Percentiles rank a stretch among this genome's conserved stretches.
These are phyloP conservation scores for Tetrapisispora arboricola DNA, from an alignment of 805 yeast genomes.

Conservation along the genomic window DNA sequence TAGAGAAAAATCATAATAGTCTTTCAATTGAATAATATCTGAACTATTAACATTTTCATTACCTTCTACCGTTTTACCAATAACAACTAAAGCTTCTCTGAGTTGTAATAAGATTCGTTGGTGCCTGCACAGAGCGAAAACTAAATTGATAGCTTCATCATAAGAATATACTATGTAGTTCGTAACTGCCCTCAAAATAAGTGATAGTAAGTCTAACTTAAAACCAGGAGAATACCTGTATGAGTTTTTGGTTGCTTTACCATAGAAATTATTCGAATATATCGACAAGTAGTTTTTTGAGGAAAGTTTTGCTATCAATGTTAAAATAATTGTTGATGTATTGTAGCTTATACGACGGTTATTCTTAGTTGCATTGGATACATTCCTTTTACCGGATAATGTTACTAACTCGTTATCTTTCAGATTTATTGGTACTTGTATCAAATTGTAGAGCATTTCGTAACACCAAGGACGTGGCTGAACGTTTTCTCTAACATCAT, in stretches of 20 bases:
- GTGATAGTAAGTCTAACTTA: constrained; percentile 48
- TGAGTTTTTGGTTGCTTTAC: background rate
- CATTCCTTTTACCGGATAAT: constrained; percentile 25
- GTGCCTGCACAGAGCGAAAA: constrained; percentile 38
- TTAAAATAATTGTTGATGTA: constrained; percentile 38
- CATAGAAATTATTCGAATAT: constrained; percentile 5
- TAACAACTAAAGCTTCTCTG: constrained; percentile 14
- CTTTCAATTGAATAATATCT: constrained; percentile 2
- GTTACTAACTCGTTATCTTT: constrained; percentile 13
- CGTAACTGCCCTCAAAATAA: constrained; percentile 47
- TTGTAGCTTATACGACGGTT: constrained; percentile 40
- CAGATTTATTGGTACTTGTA: constrained; percentile 32
- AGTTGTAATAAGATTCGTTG: constrained; percentile 26
- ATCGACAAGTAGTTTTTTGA: constrained; percentile 20
- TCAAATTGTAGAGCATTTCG: constrained; percentile 52
- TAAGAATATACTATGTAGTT: constrained; percentile 43
- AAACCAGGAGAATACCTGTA: constrained; percentile 22
- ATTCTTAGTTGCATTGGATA: background rate
- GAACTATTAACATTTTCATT: background rate
- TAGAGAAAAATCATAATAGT: constrained; percentile 3
- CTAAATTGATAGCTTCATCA: constrained; percentile 41
- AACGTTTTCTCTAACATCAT: constrained; percentile 29
- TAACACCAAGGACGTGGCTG: constrained; percentile 36
- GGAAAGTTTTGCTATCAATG: constrained; percentile 28
- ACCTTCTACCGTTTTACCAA: constrained; percentile 13